Base-by-base conservation (phyloP, 1,139 yeast genomes). In the Kurtzmaniella natalensis region DNA sequence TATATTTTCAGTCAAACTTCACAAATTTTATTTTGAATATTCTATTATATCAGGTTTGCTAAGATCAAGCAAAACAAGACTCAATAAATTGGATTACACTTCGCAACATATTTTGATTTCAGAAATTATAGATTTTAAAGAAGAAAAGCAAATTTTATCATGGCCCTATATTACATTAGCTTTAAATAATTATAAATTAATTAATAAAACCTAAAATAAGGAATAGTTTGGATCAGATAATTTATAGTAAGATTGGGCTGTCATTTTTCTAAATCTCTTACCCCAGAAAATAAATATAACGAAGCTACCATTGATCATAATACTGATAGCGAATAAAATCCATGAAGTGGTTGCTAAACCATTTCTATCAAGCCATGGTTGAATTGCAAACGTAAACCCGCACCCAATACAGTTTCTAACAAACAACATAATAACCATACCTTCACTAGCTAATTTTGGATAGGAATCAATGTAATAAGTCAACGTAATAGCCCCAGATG, bases 391-490 rank as follows among this genome's bases (percentile, higher is more conserved):
- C 1, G 73, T 65, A 41, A 70, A 71, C 1, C 59, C 65, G 55
- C 61, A 61, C 5, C 76, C 76, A 41, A 70, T 66, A 59, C 64
- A 49, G 47, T 71, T 71, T 51, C 75, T 59, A 16, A 67, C 42
- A 37, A 71, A 66, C 31, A 70, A 51, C 57, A 70, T 64, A 36
- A 69, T 61, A n/a, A 73, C 81, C 56, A 78, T 63, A 5, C 72
- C 72, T 41, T 74, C 78, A 34, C 75, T 64, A 16, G 74, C 76
- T 55, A 78, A 61, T 23, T 69, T 68, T 20, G 76, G 78, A 45
- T 78, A 78, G 39, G 74, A 63, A 42, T 78, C 85, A 33, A 77
- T 65, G 5, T 76, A 65, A 45, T 78, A 78, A 1, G 81, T 69
- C 48, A 78, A 61, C 34, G 71, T 60, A 36, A 78, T 59, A 4